These are phyloP conservation scores for Trichoderma polysporum DNA, from an alignment of 2,329 filamentous ascomycete species.

Conservation along the genomic window DNA sequence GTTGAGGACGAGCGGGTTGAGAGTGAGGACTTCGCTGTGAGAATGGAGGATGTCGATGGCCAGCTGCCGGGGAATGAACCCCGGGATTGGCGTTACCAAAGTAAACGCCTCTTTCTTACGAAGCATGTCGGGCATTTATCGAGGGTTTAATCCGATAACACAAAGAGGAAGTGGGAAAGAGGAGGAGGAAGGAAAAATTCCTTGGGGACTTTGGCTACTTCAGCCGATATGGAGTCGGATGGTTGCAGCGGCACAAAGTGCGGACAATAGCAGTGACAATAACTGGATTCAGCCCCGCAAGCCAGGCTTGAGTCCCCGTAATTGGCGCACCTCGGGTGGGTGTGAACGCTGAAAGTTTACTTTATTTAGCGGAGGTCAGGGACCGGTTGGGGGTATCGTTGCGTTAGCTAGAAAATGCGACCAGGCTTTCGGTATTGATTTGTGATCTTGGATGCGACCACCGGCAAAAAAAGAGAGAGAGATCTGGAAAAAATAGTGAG, in stretches of 20 bases:
- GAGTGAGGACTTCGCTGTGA: conserved; percentile 67
- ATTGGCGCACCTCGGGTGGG: conserved; percentile 7
- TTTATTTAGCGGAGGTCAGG: conserved; percentile 15
- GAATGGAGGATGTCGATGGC: conserved; percentile 71
- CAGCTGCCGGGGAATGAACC: conserved; percentile 68
- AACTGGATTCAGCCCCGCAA: conserved; percentile 8
- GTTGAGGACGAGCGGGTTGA: conserved; percentile 66
- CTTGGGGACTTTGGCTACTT: neutral
- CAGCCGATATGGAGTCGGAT: neutral
- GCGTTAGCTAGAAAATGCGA: neutral
- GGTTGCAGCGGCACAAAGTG: neutral
- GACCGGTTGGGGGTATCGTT: neutral
- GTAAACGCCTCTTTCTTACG: conserved; percentile 66
- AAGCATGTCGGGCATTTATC: conserved; percentile 43
- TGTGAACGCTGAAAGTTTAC: neutral
- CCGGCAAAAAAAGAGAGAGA: neutral
- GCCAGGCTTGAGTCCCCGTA: conserved; percentile 6
- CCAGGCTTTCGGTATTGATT: neutral
- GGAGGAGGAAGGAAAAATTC: neutral
- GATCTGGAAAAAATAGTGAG: neutral
- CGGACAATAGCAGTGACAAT: neutral
- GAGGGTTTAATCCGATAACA: neutral
- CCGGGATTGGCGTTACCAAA: conserved; percentile 67
- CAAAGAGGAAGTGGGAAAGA: neutral
- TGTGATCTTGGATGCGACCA: neutral